These are phyloP conservation scores for Biscogniauxia mediterranea DNA, from an alignment of 2,329 filamentous ascomycete genomes.

Conservation along the genomic window DNA sequence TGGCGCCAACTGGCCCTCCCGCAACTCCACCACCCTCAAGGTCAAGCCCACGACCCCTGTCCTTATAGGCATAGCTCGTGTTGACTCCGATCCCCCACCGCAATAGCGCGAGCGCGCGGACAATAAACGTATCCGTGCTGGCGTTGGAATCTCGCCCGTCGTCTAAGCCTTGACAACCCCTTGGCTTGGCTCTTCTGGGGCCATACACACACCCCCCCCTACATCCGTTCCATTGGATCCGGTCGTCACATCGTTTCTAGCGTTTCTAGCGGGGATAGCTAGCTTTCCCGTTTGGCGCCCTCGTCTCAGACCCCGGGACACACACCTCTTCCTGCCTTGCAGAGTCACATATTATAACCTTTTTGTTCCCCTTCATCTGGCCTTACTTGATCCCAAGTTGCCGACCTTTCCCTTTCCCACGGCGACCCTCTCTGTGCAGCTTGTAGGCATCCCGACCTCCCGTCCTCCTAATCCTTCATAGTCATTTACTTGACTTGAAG, in stretches of 20 bases:
- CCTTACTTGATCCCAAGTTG: constrained; percentile 34
- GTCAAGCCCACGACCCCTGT: constrained; percentile 6
- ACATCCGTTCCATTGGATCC: constrained; percentile 22
- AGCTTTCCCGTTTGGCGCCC: constrained; percentile 33
- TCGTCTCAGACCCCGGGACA: constrained; percentile 27
- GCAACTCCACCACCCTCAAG: constrained; percentile 22
- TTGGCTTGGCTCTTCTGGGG: constrained; percentile 15
- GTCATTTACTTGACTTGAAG: constrained; percentile 47
- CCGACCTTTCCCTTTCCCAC: constrained; percentile 30
- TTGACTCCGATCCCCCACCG: constrained; percentile 8
- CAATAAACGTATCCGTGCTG: constrained; percentile 15
- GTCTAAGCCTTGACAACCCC: constrained; percentile 9
- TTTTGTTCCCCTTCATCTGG: constrained; percentile 24
- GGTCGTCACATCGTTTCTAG: constrained; percentile 31
- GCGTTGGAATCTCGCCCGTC: constrained; percentile 2
- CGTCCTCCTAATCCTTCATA: constrained; percentile 29
- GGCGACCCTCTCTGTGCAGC: constrained; percentile 40
- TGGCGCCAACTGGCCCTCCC: constrained; percentile 23
- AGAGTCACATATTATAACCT: constrained; percentile 35
- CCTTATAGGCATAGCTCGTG: background rate
- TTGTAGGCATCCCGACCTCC: constrained; percentile 31
- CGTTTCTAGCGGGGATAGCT: constrained; percentile 26
- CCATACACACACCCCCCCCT: constrained; percentile 15
- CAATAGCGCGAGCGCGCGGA: constrained; percentile 19
- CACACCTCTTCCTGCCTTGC: background rate